Percentiles rank a stretch among this genome's conserved stretches.
Evolutionary conservation across 1,284 basidiomycete genomes (phyloP).

Genomic region (Cutaneotrichosporon cavernicola): DNA sequence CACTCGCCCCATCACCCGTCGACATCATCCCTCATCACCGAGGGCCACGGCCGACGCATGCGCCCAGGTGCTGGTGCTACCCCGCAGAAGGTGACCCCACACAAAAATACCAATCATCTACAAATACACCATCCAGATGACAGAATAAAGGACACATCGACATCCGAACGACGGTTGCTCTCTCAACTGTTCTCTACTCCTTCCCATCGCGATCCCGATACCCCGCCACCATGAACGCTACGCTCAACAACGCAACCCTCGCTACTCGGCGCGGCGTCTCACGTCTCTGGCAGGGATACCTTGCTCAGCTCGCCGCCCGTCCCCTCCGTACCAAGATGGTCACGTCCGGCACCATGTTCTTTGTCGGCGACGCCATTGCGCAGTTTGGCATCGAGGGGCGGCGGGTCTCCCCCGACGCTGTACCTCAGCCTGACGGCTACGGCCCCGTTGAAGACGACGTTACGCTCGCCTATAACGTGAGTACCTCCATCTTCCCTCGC

Average conservation of each 20-base stretch:
- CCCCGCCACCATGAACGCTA: neutral
- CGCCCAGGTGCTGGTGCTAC: neutral
- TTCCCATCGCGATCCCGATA: neutral
- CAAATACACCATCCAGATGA: neutral
- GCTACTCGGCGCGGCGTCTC: constrained; percentile 2
- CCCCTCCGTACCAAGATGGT: constrained; percentile 29
- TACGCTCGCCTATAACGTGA: constrained; percentile 1
- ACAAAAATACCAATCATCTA: neutral
- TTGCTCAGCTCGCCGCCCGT: constrained; percentile 13
- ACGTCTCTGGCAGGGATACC: constrained; percentile 15
- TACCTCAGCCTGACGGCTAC: neutral
- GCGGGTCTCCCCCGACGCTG: neutral
- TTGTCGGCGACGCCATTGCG: constrained; percentile 24
- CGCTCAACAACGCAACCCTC: constrained; percentile 6
- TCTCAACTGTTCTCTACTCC: constrained; percentile 2
- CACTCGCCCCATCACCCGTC: neutral
- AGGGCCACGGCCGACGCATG: neutral
- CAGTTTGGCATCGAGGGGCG: constrained; percentile 31
- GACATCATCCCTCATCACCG: neutral
- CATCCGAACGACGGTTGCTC: neutral
- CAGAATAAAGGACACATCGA: constrained; percentile 2
- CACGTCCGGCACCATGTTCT: constrained; percentile 22
- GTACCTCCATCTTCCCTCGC: neutral
- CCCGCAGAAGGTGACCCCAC: neutral
- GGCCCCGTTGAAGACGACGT: constrained; percentile 1